Conservation (phyloP, 495 filamentous ascomycete genomes). For the Annulohypoxylon bovei region DNA sequence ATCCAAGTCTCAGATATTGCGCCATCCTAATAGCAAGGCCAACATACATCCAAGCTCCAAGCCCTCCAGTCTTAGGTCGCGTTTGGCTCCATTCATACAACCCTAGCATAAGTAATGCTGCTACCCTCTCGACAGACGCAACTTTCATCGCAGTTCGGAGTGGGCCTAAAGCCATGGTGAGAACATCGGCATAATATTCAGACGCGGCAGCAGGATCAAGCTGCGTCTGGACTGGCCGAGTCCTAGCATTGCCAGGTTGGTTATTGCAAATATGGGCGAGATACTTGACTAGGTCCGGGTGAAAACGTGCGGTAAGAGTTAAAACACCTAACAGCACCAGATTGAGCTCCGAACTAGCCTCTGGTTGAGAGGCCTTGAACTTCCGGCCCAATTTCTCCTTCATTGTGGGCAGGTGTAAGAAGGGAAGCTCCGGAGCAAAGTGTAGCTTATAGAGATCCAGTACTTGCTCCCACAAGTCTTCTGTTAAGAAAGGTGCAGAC, state of each 20-base stretch:
- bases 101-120: slow-evolving; percentile 83
- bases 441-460: slow-evolving; percentile 86
- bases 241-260: slow-evolving; percentile 49
- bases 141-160: slow-evolving; percentile 63
- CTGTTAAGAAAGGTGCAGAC: slow-evolving; percentile 67
- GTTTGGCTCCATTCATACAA: slow-evolving; percentile 88
- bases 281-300: slow-evolving; percentile 73
- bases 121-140: slow-evolving; percentile 74
- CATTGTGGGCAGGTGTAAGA: slow-evolving; percentile 82
- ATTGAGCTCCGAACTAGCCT: slow-evolving; percentile 61
- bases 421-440: slow-evolving; percentile 83
- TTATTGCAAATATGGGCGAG: slow-evolving; percentile 57
- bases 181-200: slow-evolving; percentile 79
- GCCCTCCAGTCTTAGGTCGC: slow-evolving; percentile 64
- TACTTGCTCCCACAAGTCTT: slow-evolving; percentile 74
- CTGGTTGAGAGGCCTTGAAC: slow-evolving; percentile 53
- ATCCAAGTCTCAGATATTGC: slow-evolving; percentile 75
- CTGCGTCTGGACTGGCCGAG: slow-evolving; percentile 41
- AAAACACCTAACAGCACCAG: slow-evolving; percentile 80
- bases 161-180: slow-evolving; percentile 71
- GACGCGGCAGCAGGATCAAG: slow-evolving; percentile 73
- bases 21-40: slow-evolving; percentile 80
- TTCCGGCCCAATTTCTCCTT: slow-evolving; percentile 62
- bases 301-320: slow-evolving; percentile 81
- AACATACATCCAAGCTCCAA: slow-evolving; percentile 80